phyloP scores from a whole-genome alignment of 345 rosid species.

The Fremontodendron californicum region DNA sequence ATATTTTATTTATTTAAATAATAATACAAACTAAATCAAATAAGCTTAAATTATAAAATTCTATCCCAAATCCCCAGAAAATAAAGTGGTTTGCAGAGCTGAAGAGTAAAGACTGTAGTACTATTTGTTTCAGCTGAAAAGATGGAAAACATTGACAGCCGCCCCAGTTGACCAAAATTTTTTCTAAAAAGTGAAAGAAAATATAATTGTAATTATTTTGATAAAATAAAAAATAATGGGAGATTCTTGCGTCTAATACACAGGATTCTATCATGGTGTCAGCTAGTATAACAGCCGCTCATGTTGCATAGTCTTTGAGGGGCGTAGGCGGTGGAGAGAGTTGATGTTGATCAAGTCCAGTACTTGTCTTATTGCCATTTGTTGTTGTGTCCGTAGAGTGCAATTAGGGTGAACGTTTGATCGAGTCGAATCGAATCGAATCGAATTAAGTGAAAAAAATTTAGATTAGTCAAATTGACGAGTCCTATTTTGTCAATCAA shows the following conservation, averaged over 20 bases:
- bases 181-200: not conserved
- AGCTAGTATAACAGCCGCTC: not conserved
- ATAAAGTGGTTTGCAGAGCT: too few relatives aligned
- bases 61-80: too few relatives aligned
- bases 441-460: too few relatives aligned
- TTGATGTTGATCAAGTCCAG: not conserved
- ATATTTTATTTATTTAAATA: too few relatives aligned
- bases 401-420: too few relatives aligned
- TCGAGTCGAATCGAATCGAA: too few relatives aligned
- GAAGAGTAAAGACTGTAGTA: too few relatives aligned
- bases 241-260: not conserved
- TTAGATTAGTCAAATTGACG: too few relatives aligned
- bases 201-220: not conserved
- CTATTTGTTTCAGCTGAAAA: not conserved
- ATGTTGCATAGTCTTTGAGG: not conserved
- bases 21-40: too few relatives aligned
- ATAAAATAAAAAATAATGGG: not conserved
- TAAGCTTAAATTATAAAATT: too few relatives aligned
- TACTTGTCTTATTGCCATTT: not conserved
- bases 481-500: too few relatives aligned
- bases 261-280: not conserved
- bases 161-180: conserved; percentile 7
- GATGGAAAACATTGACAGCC: not conserved
- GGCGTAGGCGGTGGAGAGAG: not conserved
- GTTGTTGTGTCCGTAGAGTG: not conserved